Base-by-base conservation (phyloP, 768 basidiomycete genomes). In the Epithele typhae region DNA sequence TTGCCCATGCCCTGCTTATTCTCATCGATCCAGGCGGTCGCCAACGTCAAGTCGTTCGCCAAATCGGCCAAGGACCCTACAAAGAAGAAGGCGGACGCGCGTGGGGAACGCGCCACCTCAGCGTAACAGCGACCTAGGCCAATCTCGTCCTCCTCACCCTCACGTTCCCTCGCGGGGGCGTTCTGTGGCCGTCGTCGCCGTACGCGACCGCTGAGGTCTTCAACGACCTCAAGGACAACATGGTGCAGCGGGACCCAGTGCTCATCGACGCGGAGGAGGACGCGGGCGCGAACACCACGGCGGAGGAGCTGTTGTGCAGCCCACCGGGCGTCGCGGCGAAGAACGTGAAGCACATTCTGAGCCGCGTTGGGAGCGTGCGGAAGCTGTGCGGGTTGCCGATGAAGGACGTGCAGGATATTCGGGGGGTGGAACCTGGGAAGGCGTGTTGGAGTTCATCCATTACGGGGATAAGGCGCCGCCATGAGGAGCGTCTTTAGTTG, bases 161-260 rank as follows among this genome's bases (percentile, higher is more conserved):
- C 22, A 75, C 87, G 5, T 98, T 98, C 62, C 96, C 94, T 0
- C 84, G 90, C 12, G 70, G 98, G 3, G 83, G 92, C 36, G 88
- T 97, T 59, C 89, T 99, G 62, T 98, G 96, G 96, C 93, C 93
- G 0, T 93, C 93, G 1, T 97, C 94, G 1, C 91, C 96, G 0
- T 90, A 92, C 59, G 87, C 88, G 17, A 93, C 92, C 0, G 77
- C 91, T 0, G 86, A 92, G 48, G 92, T 98, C 46, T 94, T 98
- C 72, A 80, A 78, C 38, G 96, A 97, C 59, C 81, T 99, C 25
- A 99, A 99, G 60, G 51, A 68, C 25, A 82, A 85, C 56, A 77
- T 79, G 37, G 67, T 78, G 0, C 92, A 99, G 61, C 96, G 95
- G 0, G 87, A 95, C 51, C 77, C 82, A 8, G 59, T 92, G 33